A percentile compares a stretch with the other conserved stretches of the same genome.
Evolutionary conservation across 129 eudicot genomes (phyloP).

Genomic region (Tagetes erecta): DNA sequence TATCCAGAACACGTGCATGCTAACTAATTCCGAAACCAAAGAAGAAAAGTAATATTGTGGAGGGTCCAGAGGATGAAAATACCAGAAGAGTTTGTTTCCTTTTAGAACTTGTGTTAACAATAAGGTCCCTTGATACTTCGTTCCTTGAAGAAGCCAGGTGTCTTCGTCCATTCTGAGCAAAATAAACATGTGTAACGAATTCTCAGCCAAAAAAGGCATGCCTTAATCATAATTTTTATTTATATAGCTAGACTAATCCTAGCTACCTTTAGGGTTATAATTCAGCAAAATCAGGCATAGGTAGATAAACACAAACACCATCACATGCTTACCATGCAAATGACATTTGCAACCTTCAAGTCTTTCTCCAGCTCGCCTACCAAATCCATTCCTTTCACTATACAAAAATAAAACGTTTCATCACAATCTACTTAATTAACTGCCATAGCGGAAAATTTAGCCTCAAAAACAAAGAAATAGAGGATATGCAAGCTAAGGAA

Average conservation of each 20-base stretch:
- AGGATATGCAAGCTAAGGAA: slow-evolving; percentile 19
- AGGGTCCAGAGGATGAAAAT: slow-evolving; percentile 20
- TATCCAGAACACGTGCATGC: slow-evolving; percentile 13
- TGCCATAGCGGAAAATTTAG: slow-evolving; percentile 2
- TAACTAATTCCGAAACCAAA: background rate
- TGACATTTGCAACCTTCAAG: slow-evolving; percentile 94
- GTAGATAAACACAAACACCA: slow-evolving; percentile 20
- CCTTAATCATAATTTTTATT: slow-evolving; percentile 8
- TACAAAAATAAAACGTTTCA: slow-evolving; percentile 22
- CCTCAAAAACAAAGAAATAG: slow-evolving; percentile 12
- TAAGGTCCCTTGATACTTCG: slow-evolving; percentile 96
- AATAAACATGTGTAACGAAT: slow-evolving; percentile 32
- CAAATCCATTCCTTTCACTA: slow-evolving; percentile 97
- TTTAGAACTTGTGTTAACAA: slow-evolving; percentile 73
- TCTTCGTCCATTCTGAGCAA: slow-evolving; percentile 91
- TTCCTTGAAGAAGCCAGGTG: slow-evolving; percentile 92
- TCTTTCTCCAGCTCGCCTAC: slow-evolving; percentile 95
- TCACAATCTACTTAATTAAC: slow-evolving; percentile 17
- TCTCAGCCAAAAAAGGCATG: background rate
- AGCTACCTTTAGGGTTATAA: slow-evolving; percentile 23
- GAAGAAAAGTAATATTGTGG: slow-evolving; percentile 14
- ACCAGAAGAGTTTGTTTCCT: slow-evolving; percentile 94
- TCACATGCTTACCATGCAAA: slow-evolving; percentile 91
- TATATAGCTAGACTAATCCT: slow-evolving; percentile 27
- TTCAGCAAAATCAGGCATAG: slow-evolving; percentile 8